These are phyloP conservation scores for Uronychia setigera DNA, from an alignment of 73 alveolate genomes.

Conservation along the genomic window DNA sequence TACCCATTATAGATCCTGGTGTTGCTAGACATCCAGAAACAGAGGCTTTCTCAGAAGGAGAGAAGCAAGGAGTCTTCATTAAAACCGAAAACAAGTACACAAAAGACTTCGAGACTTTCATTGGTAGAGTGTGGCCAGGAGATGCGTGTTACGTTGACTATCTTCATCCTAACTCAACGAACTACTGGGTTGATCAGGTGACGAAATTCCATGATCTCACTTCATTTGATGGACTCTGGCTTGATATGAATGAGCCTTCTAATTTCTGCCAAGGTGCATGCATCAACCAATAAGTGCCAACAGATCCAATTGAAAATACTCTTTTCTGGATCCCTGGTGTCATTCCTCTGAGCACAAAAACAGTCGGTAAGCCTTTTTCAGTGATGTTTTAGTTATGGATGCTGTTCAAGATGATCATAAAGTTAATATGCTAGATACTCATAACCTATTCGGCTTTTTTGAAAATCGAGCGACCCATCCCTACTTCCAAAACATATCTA, in stretches of 20 bases:
- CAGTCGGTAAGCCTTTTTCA: slow-evolving; percentile 37
- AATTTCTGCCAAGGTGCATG: slow-evolving; percentile 84
- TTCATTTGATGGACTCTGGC: slow-evolving; percentile 96
- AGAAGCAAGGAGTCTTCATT: slow-evolving; percentile 70
- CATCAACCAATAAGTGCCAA: slow-evolving; percentile 45
- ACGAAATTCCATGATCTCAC: slow-evolving; percentile 64
- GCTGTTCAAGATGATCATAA: slow-evolving; percentile 67
- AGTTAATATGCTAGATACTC: slow-evolving; percentile 81
- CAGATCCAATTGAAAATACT: slow-evolving; percentile 41
- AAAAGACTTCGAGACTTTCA: slow-evolving; percentile 71
- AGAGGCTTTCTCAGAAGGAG: slow-evolving; percentile 70
- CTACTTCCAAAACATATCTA: slow-evolving; percentile 57
- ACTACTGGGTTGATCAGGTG: slow-evolving; percentile 77
- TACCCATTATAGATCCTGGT: slow-evolving; percentile 95
- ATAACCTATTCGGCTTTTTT: slow-evolving; percentile 79
- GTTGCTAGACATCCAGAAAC: slow-evolving; percentile 65
- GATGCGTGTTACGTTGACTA: slow-evolving; percentile 82
- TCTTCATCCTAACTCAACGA: slow-evolving; percentile 53
- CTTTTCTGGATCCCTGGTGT: slow-evolving; percentile 92
- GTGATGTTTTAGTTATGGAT: slow-evolving; percentile 39
- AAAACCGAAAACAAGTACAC: slow-evolving; percentile 54
- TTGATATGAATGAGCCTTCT: slow-evolving; percentile 97
- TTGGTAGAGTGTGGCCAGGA: slow-evolving; percentile 88
- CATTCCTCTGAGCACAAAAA: slow-evolving; percentile 68
- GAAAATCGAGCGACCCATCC: slow-evolving; percentile 80